Percentiles rank a stretch among this genome's conserved stretches.
Evolutionary conservation across 257 asterid genomes (phyloP).

Genomic region (Euphrasia confusa): DNA sequence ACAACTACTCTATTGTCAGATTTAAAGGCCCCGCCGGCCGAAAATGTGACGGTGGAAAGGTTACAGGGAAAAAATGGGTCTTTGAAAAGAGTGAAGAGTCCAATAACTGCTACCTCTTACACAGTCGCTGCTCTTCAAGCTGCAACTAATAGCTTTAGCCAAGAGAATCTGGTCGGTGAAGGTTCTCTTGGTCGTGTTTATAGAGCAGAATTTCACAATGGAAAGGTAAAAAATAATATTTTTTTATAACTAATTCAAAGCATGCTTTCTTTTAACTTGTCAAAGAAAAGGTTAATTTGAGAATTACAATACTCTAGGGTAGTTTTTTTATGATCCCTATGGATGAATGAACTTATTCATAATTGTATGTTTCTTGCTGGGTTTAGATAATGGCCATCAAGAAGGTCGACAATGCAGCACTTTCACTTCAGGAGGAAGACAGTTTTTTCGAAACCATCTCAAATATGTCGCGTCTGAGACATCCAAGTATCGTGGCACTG

Average conservation of each 20-base stretch:
- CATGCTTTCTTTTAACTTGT: slow-evolving; percentile 11
- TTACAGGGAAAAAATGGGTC: slow-evolving; percentile 76
- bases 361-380: slow-evolving; percentile 12
- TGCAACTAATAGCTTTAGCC: slow-evolving; percentile 92
- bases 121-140: slow-evolving; percentile 87
- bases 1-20: slow-evolving; percentile 47
- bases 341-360: slow-evolving; percentile 10
- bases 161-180: slow-evolving; percentile 91
- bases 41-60: slow-evolving; percentile 51
- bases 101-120: slow-evolving; percentile 71
- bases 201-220: slow-evolving; percentile 78
- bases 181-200: slow-evolving; percentile 98
- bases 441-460: slow-evolving; percentile 82
- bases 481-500: slow-evolving; percentile 81
- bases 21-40: slow-evolving; percentile 68
- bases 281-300: too few species aligned
- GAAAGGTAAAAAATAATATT: slow-evolving; percentile 56
- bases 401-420: slow-evolving; percentile 78
- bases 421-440: slow-evolving; percentile 93
- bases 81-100: slow-evolving; percentile 60
- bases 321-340: too few species aligned
- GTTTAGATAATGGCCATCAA: slow-evolving; percentile 77
- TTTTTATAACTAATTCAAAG: slow-evolving; percentile 7
- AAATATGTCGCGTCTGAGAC: slow-evolving; percentile 87
- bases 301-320: too few species aligned